A percentile compares a stretch with the other conserved stretches of the same genome.
Evolutionary conservation across 345 rosid species (phyloP).

Genomic region (Garcia nutans): DNA sequence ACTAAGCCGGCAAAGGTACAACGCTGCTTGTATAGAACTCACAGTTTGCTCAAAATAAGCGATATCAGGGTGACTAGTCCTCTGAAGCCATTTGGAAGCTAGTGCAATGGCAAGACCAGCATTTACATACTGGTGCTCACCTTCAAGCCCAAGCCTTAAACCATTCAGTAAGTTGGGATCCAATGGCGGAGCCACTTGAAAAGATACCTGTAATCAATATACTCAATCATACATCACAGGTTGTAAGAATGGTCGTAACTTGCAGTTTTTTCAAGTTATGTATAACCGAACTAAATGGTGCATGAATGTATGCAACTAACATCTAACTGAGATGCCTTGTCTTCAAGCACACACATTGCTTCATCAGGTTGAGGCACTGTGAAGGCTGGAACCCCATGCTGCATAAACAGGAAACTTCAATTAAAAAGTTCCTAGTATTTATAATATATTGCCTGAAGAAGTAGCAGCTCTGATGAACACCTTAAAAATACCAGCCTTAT

Average conservation of each 20-base stretch:
- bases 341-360: slow-evolving; percentile 90
- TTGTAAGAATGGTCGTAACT: neutral
- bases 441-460: slow-evolving; percentile 12
- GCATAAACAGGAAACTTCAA: slow-evolving; percentile 21
- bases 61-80: slow-evolving; percentile 61
- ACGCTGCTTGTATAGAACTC: slow-evolving; percentile 13
- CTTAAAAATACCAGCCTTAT: slow-evolving; percentile 98
- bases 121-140: slow-evolving; percentile 88
- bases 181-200: slow-evolving; percentile 61
- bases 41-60: slow-evolving; percentile 53
- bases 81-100: slow-evolving; percentile 74
- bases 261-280: neutral
- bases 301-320: slow-evolving; percentile 43
- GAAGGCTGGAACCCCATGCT: slow-evolving; percentile 82
- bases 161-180: slow-evolving; percentile 59
- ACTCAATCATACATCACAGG: neutral
- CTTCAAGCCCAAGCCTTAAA: slow-evolving; percentile 79
- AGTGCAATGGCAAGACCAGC: slow-evolving; percentile 90
- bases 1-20: slow-evolving; percentile 2
- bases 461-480: slow-evolving; percentile 35
- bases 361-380: slow-evolving; percentile 96
- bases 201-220: slow-evolving; percentile 55
- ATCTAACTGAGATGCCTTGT: slow-evolving; percentile 63
- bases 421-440: neutral
- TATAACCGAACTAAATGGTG: slow-evolving; percentile 2